Conservation (phyloP, 345 rosid genomes). For the Eucalyptus camaldulensis region DNA sequence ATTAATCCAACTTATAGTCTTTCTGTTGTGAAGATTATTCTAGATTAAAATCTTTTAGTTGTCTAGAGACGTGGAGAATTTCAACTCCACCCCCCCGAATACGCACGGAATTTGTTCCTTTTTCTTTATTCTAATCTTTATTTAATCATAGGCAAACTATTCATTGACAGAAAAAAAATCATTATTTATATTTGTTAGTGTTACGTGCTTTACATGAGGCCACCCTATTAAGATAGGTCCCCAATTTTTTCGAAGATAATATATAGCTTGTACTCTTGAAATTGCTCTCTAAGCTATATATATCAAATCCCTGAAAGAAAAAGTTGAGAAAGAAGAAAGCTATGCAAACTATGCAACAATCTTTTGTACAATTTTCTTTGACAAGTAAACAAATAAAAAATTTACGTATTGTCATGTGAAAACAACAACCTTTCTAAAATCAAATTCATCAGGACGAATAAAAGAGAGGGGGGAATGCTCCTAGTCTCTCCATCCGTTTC, state of each 20-base stretch:
- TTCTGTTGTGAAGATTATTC: not conserved
- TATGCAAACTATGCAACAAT: not conserved
- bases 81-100: not conserved
- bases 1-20: not conserved
- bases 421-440: not conserved
- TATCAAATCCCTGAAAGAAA: too few species aligned
- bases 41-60: not conserved
- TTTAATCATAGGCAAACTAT: not conserved
- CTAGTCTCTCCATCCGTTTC: not conserved
- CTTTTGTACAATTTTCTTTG: too few species aligned
- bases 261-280: accelerated
- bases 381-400: too few species aligned
- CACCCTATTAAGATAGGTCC: not conserved
- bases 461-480: not conserved
- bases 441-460: not conserved
- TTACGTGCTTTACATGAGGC: not conserved
- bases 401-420: not conserved
- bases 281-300: accelerated
- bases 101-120: not conserved
- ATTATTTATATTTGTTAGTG: not conserved
- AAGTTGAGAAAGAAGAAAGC: too few species aligned
- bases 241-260: not conserved
- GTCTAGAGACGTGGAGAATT: not conserved
- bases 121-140: too few species aligned
- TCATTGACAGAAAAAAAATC: too few species aligned